phyloP scores from a whole-genome alignment of 140 eudicot species.

The Erigeron philadelphicus region DNA sequence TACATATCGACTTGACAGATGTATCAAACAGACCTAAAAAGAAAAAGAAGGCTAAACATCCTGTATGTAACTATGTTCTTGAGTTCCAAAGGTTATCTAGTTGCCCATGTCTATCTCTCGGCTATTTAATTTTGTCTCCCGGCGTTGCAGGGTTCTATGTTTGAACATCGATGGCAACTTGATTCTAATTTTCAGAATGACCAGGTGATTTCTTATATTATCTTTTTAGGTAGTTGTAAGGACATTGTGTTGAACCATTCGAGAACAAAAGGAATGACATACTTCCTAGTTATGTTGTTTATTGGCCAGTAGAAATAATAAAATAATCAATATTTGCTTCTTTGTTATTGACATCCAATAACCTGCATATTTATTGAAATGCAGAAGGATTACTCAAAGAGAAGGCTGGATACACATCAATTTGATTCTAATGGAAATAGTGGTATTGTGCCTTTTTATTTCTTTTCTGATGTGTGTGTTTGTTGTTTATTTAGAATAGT shows the following conservation, averaged over 20 bases:
- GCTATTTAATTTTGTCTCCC: neutral
- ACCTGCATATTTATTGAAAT: slow-evolving; percentile 20
- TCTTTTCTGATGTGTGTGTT: slow-evolving; percentile 3
- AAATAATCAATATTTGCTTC: neutral
- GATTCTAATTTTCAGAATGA: slow-evolving; percentile 60
- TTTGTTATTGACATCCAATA: slow-evolving; percentile 8
- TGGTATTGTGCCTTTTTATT: slow-evolving; percentile 40
- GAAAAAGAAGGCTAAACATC: slow-evolving; percentile 78
- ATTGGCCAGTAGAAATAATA: neutral
- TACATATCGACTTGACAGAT: slow-evolving; percentile 52
- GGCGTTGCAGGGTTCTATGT: slow-evolving; percentile 45
- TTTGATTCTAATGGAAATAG: slow-evolving; percentile 65
- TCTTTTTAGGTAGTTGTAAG: slow-evolving; percentile 7
- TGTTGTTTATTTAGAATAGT: slow-evolving; percentile 7
- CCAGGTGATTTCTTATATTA: slow-evolving; percentile 45
- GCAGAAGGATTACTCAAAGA: slow-evolving; percentile 66
- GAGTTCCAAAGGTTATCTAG: slow-evolving; percentile 5
- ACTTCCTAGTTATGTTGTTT: neutral
- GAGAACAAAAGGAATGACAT: slow-evolving; percentile 6
- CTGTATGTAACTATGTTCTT: slow-evolving; percentile 37
- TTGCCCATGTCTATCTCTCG: neutral
- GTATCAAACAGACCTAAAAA: slow-evolving; percentile 67
- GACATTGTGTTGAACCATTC: neutral
- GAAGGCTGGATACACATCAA: slow-evolving; percentile 58
- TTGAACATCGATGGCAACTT: slow-evolving; percentile 63